Evolutionary conservation across 106 monocot species (phyloP).

Genomic region (Dendrobium nobile): DNA sequence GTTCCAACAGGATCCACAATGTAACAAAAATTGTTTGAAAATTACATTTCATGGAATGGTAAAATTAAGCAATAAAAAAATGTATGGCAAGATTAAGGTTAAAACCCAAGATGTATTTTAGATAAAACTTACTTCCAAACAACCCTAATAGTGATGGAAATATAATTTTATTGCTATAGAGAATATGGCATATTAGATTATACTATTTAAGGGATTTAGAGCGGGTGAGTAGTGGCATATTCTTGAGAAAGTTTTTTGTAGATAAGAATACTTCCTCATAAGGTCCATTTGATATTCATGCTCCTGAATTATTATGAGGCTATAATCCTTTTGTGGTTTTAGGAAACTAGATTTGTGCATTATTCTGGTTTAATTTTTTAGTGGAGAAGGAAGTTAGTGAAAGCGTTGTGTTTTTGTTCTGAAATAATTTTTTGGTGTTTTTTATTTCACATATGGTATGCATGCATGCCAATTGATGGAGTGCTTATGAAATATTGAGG

Average conservation of each 20-base stretch:
- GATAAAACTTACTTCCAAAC: no score
- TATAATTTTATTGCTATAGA: no score
- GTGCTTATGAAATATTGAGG: no score
- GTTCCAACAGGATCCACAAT: no score
- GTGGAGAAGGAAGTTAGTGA: background rate
- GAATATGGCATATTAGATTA: background rate
- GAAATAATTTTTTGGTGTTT: background rate
- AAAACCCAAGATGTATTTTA: no score
- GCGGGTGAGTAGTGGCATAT: background rate
- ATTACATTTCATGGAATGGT: no score
- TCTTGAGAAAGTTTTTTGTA: background rate
- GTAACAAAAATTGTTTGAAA: no score
- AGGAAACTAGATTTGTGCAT: background rate
- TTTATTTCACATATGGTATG: no score
- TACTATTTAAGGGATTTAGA: background rate
- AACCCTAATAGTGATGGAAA: no score
- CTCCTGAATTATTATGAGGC: background rate
- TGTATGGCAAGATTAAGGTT: no score
- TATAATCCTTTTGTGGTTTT: background rate
- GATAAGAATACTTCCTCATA: background rate
- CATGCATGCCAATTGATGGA: no score
- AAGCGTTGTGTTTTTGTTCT: background rate
- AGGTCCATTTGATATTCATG: background rate
- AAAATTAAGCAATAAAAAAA: no score
- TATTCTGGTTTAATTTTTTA: background rate